Conservation (phyloP, 495 filamentous ascomycete genomes). For the Penicillium cosmopolitanum region DNA sequence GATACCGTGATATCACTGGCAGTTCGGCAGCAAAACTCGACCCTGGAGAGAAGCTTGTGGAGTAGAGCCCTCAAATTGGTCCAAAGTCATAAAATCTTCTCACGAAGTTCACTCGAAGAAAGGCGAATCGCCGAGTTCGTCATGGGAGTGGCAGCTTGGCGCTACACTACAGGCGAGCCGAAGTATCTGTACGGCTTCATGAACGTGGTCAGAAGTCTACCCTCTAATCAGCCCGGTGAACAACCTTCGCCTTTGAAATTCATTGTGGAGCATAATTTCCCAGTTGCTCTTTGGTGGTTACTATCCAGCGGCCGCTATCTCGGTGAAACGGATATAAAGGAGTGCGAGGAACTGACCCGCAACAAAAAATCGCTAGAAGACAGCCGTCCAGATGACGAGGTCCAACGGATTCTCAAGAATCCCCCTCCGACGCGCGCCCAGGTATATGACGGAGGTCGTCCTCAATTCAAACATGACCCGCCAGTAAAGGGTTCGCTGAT, state of each 20-base stretch:
- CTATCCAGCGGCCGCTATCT: slow-evolving; percentile 19
- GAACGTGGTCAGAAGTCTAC: neutral
- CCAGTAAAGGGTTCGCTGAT: slow-evolving; percentile 6
- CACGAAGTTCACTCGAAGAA: neutral
- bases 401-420: slow-evolving; percentile 5
- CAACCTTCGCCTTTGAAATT: slow-evolving; percentile 9
- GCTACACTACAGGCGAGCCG: neutral
- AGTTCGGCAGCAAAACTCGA: neutral
- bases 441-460: slow-evolving; percentile 4
- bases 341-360: neutral
- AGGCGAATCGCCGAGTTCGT: neutral
- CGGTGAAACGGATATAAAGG: slow-evolving; percentile 15
- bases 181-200: neutral
- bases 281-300: slow-evolving; percentile 22
- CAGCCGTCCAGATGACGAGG: neutral
- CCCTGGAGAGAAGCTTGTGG: neutral
- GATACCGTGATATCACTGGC: neutral
- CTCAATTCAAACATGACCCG: neutral
- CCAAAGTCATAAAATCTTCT: too few species aligned
- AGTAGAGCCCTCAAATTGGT: too few species aligned
- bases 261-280: slow-evolving; percentile 8
- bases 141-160: slow-evolving; percentile 7
- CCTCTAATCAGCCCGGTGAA: neutral
- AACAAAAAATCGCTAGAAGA: neutral
- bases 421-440: slow-evolving; percentile 8